Evolutionary conservation across 2,329 filamentous ascomycete species (phyloP).

Genomic region (Phyllosticta citrichinensis): DNA sequence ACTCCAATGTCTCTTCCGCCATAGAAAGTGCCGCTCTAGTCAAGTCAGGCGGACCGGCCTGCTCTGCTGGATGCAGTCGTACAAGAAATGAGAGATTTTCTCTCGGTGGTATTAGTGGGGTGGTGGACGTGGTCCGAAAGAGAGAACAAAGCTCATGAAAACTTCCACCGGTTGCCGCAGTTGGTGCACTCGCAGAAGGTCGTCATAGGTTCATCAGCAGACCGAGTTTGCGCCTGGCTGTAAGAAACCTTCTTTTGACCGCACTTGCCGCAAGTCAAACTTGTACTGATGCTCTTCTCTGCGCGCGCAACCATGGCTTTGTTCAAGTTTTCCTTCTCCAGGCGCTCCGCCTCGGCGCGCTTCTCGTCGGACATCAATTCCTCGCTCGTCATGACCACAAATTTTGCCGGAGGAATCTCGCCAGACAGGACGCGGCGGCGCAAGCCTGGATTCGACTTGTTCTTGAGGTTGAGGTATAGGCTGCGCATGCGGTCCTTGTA

Average conservation of each 20-base stretch:
- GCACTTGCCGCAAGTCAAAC: conserved; percentile 83
- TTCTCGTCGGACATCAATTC: conserved; percentile 85
- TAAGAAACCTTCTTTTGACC: conserved; percentile 92
- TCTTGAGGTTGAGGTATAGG: conserved; percentile 90
- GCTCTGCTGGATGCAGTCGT: background rate
- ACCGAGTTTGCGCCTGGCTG: conserved; percentile 88
- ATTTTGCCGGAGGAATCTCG: conserved; percentile 59
- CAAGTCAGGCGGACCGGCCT: background rate
- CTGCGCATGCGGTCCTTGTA: conserved; percentile 88
- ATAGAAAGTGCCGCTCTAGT: background rate
- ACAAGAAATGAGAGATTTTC: background rate
- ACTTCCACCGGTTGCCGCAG: conserved; percentile 44
- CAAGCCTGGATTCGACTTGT: conserved; percentile 72
- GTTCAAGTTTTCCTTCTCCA: conserved; percentile 91
- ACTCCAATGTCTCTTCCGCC: background rate
- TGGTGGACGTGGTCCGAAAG: background rate
- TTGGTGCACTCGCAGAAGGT: conserved; percentile 46
- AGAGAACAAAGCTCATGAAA: conserved; percentile 20
- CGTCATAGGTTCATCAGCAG: conserved; percentile 79
- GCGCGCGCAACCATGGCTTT: conserved; percentile 90
- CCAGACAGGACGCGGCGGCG: conserved; percentile 66
- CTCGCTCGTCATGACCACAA: conserved; percentile 80
- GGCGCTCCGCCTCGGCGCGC: conserved; percentile 61
- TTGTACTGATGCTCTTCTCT: conserved; percentile 81
- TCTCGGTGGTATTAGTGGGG: background rate